Evolutionary conservation across 177 flowering plant species (phyloP).

Genomic region (Telopea speciosissima): DNA sequence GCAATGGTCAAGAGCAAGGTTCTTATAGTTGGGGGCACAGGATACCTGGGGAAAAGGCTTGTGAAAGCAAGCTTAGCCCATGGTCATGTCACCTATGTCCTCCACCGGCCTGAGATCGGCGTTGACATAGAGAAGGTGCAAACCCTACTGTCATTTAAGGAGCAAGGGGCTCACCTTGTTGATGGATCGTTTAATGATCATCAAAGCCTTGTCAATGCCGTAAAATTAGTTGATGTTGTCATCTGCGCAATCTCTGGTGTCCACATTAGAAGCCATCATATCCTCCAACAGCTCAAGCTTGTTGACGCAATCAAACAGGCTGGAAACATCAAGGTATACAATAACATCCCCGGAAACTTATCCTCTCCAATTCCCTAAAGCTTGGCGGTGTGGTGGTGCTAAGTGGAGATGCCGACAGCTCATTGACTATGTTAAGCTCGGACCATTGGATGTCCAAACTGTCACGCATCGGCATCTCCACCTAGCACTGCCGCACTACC

Average conservation of each 20-base stretch:
- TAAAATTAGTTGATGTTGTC: conserved; percentile 21
- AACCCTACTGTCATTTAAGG: conserved; percentile 21
- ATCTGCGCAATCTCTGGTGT: conserved; percentile 18
- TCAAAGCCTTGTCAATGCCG: conserved; percentile 22
- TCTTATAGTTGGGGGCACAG: conserved; percentile 24
- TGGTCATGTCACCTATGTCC: conserved; percentile 20
- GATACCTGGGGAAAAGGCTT: conserved; percentile 20
- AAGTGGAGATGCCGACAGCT: too few relatives aligned
- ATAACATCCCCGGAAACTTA: too few relatives aligned
- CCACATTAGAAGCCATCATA: conserved; percentile 16
- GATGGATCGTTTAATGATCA: conserved; percentile 21
- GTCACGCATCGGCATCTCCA: too few relatives aligned
- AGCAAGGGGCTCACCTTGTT: conserved; percentile 20
- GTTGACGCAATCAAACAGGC: conserved; percentile 24
- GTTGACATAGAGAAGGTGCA: conserved; percentile 25
- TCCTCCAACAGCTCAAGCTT: conserved; percentile 23
- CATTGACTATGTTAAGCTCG: too few relatives aligned
- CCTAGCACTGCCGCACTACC: too few relatives aligned
- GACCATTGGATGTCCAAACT: too few relatives aligned
- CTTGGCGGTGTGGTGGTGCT: too few relatives aligned
- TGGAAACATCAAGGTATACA: conserved; percentile 19
- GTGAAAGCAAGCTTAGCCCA: conserved; percentile 20
- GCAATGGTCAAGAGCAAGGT: conserved; percentile 11
- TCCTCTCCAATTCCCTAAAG: too few relatives aligned
- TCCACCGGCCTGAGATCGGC: conserved; percentile 22